A percentile compares a stretch with the other conserved stretches of the same genome.
These are phyloP conservation scores for Beauveria sp. DNA, from an alignment of 2,329 filamentous ascomycete species.

Conservation along the genomic window DNA sequence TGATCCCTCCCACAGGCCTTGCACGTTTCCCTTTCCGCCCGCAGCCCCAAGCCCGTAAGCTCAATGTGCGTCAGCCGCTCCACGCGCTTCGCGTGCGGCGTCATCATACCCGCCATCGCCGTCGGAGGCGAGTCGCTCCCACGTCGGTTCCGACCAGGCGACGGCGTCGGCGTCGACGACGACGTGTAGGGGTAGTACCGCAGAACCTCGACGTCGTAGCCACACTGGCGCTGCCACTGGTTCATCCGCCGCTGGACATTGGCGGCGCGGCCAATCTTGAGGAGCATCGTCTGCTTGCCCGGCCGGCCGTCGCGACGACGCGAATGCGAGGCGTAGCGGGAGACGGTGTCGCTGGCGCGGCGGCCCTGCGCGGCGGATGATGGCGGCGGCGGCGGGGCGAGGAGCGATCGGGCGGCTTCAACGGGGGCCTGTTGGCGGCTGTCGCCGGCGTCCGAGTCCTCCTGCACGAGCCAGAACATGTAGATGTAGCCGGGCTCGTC, in stretches of 20 bases:
- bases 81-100: conserved; percentile 79
- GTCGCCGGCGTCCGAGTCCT: conserved; percentile 20
- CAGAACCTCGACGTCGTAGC: conserved; percentile 78
- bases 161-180: not conserved
- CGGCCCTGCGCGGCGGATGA: conserved; percentile 35
- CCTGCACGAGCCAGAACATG: conserved; percentile 91
- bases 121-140: conserved; percentile 13
- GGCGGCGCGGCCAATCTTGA: conserved; percentile 59
- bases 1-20: conserved; percentile 76
- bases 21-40: conserved; percentile 53
- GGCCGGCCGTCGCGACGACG: not conserved
- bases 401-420: conserved; percentile 52
- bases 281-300: conserved; percentile 45
- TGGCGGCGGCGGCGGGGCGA: conserved; percentile 39
- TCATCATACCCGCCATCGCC: conserved; percentile 50
- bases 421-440: conserved; percentile 41
- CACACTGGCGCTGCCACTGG: conserved; percentile 90
- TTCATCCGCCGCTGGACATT: conserved; percentile 90
- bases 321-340: conserved; percentile 35
- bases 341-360: conserved; percentile 48
- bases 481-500: conserved; percentile 88
- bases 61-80: conserved; percentile 89
- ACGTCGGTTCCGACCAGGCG: not conserved
- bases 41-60: conserved; percentile 55
- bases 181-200: conserved; percentile 76